Base-by-base conservation (phyloP, 495 filamentous ascomycete species). In the Margaritispora aquatica region DNA sequence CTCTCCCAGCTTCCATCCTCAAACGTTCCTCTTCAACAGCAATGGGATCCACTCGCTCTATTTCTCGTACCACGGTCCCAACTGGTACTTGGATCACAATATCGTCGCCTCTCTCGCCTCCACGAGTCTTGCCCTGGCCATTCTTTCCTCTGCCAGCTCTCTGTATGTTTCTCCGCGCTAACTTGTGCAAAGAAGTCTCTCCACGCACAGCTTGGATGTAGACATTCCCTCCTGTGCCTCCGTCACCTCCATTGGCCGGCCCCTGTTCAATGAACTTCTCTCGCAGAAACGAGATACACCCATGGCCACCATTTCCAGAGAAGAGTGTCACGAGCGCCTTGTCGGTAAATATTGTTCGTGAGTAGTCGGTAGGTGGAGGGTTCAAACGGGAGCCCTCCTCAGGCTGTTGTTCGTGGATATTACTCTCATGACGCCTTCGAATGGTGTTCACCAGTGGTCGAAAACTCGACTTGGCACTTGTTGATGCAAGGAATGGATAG, bases 161-260 rank as follows among this genome's bases (percentile, higher is more conserved):
- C 29, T 97, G 71, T 23, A 87, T 73, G 1, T 89, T 84, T 58
- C 87, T 77, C 19, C 93, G 82, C 10, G 88, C 88, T 15, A 98
- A 80, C 71, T 97, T 98, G 71, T 97, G 92, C 54, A 98, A 73
- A 59, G 89, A 94, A 0, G 89, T 96, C 69, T 97, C 85, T 57
- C 90, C 90, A 44, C 86, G 85, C 9, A 96, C 84, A 2, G 94
- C 92, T 71, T 97, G 95, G 55, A 98, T 94, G 74, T 94, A 97
- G 60, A 98, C 75, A 65, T 86, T 92, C 20, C 94, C 94, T 48
- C 94, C 94, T 53, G 81, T 87, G 15, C 94, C 94, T 26, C 94
- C 94, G 70, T 97, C 90, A 51, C 94, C 94, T 50, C 94, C 95
- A 71, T 97, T 97, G n/a, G 94, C 78, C n/a, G 93, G 93, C 0